Base-by-base conservation (phyloP, 1,139 yeast genomes). In the Arxiozyma heterogenica region DNA sequence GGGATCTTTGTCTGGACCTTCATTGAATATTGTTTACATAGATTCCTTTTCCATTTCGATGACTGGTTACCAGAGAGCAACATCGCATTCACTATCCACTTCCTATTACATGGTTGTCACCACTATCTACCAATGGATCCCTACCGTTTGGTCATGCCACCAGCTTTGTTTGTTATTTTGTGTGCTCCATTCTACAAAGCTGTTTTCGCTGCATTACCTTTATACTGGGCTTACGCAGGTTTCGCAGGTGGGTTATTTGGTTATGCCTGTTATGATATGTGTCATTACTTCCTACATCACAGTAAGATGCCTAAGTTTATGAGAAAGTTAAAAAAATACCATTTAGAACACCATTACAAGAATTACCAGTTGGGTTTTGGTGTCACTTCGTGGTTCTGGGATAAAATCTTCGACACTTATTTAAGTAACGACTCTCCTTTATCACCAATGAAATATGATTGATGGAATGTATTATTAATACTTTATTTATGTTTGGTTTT, bases 41-140 rank as follows among this genome's bases (percentile, higher is more conserved):
- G 99, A 64, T 91, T 90, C 71, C 71, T 94, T 59, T 93, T 93
- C 83, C 99, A 93, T 70, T 75, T 93, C 65, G 99, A 93, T 69
- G 75, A 80, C 51, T 81, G 83, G 67, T 77, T 94, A 60, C 99
- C 99, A 15, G 87, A 88, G 61, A 81, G 86, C 70, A 84, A 83
- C 51, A 55, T 79, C 41, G 86, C 87, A 21, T 83, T 86, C 65
- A 81, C 95, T 1, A 62, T 89, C 49, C 99, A 93, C 71, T 93
- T 93, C 76, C 72, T 90, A 59, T 76, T 91, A 60, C 99, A 93
- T 66, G 99, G 99, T 52, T 86, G 91, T 54, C 99, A 93, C 70
- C 99, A 93, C 71, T 93, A 89, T 71, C 77, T 93, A 63, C 99
- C 99, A 57, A 93, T 94, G 98, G 99, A 93, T 73, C 81, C 81